Conservation (phyloP, 768 basidiomycete genomes). For the Gautieria morchelliformis region DNA sequence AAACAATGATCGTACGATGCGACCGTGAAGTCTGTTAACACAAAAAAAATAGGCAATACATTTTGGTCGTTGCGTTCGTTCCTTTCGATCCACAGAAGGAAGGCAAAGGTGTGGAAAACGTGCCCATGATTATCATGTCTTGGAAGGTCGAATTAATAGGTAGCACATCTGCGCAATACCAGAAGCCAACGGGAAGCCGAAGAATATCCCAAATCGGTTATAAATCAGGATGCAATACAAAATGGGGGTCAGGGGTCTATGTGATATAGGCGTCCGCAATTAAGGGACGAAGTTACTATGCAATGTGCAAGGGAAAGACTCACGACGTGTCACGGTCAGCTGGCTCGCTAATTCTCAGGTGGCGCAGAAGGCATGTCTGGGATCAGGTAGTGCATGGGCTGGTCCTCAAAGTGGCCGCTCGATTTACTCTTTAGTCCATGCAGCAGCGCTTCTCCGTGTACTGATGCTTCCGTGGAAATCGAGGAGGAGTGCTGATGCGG, state of each 20-base stretch:
- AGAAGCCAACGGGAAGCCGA: too few species aligned
- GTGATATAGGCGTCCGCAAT: too few species aligned
- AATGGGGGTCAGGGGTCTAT: too few species aligned
- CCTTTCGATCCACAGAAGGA: constrained; percentile 1
- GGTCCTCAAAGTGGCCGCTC: constrained; percentile 30
- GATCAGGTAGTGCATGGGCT: constrained; percentile 47
- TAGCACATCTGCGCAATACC: too few species aligned
- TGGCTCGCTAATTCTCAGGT: neutral
- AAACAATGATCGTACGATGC: too few species aligned
- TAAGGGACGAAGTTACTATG: too few species aligned
- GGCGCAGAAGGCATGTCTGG: constrained; percentile 42
- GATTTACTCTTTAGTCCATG: constrained; percentile 29
- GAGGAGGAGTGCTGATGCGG: neutral
- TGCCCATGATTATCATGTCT: neutral
- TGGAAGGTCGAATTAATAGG: neutral
- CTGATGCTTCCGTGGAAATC: neutral
- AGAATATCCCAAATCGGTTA: too few species aligned
- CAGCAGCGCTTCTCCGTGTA: neutral
- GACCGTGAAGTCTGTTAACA: neutral
- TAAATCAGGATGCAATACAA: too few species aligned
- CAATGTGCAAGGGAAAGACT: too few species aligned
- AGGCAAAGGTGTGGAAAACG: neutral
- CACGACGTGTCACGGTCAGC: too few species aligned
- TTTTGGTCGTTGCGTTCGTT: neutral
- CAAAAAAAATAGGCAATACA: neutral